A percentile compares a stretch with the other conserved stretches of the same genome.
Conservation (phyloP, 2,329 filamentous ascomycete species). For the Cladobotryum protrusum region DNA sequence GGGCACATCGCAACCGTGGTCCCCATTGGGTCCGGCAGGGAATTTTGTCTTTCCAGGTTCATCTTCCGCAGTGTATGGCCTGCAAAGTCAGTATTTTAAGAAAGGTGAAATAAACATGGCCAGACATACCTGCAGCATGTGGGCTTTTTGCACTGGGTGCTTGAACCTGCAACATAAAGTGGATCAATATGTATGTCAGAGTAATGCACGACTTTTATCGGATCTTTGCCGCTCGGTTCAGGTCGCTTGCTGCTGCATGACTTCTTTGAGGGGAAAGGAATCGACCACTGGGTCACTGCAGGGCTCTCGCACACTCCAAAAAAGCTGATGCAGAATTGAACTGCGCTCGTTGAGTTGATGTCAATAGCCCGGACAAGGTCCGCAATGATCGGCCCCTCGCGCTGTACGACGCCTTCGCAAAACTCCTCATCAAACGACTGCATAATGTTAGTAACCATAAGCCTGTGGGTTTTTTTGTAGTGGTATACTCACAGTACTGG, state of each 20-base stretch:
- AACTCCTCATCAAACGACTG: constrained; percentile 49
- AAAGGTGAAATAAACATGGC: too few species aligned
- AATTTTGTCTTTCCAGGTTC: constrained; percentile 39
- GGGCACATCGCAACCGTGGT: constrained; percentile 48
- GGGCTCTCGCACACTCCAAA: constrained; percentile 48
- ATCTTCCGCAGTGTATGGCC: constrained; percentile 40
- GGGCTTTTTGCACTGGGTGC: constrained; percentile 49
- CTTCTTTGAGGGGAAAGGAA: constrained; percentile 36
- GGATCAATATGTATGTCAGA: constrained; percentile 56
- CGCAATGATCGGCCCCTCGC: constrained; percentile 49
- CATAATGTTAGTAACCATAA: background rate
- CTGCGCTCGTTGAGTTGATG: constrained; percentile 44
- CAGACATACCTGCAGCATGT: constrained; percentile 49
- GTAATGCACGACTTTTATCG: constrained; percentile 51
- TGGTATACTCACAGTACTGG: too few species aligned
- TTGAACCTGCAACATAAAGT: constrained; percentile 47
- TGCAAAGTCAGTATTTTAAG: constrained; percentile 15
- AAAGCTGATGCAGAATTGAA: constrained; percentile 46
- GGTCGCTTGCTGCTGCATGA: constrained; percentile 34
- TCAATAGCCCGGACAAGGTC: constrained; percentile 40
- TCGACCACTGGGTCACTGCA: constrained; percentile 33
- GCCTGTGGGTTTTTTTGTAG: too few species aligned
- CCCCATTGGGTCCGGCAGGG: constrained; percentile 47
- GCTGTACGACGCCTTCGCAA: constrained; percentile 44
- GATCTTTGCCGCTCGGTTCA: constrained; percentile 36